Base-by-base conservation (phyloP, 73 alveolate species). In the Paramecium octaurelia region DNA sequence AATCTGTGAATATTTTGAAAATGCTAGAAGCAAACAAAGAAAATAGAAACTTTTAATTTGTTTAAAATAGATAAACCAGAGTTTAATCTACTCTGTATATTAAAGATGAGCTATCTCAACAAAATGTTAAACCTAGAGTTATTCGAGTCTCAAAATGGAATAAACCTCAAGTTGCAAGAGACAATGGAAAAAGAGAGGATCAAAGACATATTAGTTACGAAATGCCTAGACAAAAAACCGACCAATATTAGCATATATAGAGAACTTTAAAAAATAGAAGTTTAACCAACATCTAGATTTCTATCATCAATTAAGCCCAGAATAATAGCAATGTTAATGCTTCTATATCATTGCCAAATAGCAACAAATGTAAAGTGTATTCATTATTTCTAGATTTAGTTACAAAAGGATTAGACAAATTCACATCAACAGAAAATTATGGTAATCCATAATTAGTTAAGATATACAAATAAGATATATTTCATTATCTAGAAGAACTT, bases 251-350 rank as follows among this genome's bases (percentile, higher is more conserved):
- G 34, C 91, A 80, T 80, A 18, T 9, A 0, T 23, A 48, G 46
- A 80, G 91, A 46, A 46, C 36, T 18, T 80, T 80, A 80, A 80
- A 80, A 46, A 80, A 80, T 43, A 42, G 91, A 80, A 80, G 91
- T 80, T 42, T 80, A 43, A 80, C 91, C 31, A 80, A 80, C 57
- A 80, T 80, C 31, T 42, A 42, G 2, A 48, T 44, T 42, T 27
- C 77, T 44, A 31, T 42, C 9, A n/a, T 18, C 4, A 20, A 34
- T 11, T 46, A 80, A 80, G 21, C 35, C 4, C 69, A 54, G 2
- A 54, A 54, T 54, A 54, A 36, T 73, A 20, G 16, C 14, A 73
- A 40, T 43, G 40, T 2, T 20, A 36, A 73, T 73, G 59, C 59
- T 16, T 73, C 87, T 9, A 73, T 73, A 29, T 64, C 84, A 27